A percentile compares a stretch with the other conserved stretches of the same genome.
Evolutionary conservation across 805 yeast species (phyloP).

Genomic region (Suhomyces vadensis): DNA sequence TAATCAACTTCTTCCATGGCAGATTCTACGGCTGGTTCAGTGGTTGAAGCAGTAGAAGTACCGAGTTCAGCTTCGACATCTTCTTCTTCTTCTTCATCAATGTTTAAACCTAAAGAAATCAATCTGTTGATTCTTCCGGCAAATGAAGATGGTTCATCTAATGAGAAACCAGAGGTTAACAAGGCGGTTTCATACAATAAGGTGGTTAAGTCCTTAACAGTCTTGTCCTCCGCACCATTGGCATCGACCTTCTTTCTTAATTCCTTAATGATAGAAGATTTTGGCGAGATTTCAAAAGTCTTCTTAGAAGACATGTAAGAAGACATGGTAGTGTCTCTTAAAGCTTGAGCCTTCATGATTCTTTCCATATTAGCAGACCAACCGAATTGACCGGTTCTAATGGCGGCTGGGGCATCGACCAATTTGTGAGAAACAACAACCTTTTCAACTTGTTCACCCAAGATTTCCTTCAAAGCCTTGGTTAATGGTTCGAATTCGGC

Average conservation of each 20-base stretch:
- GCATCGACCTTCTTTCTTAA: slow-evolving; percentile 94
- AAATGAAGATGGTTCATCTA: slow-evolving; percentile 97
- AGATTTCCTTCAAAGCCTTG: slow-evolving; percentile 92
- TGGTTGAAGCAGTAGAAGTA: slow-evolving; percentile 43
- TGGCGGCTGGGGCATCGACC: slow-evolving; percentile 99
- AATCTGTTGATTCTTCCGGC: slow-evolving; percentile 98
- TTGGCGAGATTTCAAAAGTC: slow-evolving; percentile 98
- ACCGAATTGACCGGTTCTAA: slow-evolving; percentile 99
- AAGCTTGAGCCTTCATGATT: slow-evolving; percentile 99
- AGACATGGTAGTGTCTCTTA: slow-evolving; percentile 98
- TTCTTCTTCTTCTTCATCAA: slow-evolving; percentile 75
- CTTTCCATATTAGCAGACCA: slow-evolving; percentile 99
- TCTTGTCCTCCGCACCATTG: slow-evolving; percentile 97
- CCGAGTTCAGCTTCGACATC: slow-evolving; percentile 50
- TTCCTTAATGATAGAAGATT: slow-evolving; percentile 91
- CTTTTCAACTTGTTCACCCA: slow-evolving; percentile 99
- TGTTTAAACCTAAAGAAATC: slow-evolving; percentile 96
- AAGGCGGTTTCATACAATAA: slow-evolving; percentile 96
- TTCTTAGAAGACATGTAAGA: slow-evolving; percentile 99
- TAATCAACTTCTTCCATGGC: slow-evolving; percentile 99
- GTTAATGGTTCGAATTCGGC: slow-evolving; percentile 92
- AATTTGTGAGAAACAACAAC: slow-evolving; percentile 97
- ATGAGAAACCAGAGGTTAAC: slow-evolving; percentile 97
- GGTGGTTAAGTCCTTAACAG: slow-evolving; percentile 96
- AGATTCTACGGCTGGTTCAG: slow-evolving; percentile 79